Percentiles rank a stretch among this genome's conserved stretches.
These are phyloP conservation scores for Ceratobasidium theobromae DNA, from an alignment of 1,284 basidiomycete species.

Conservation along the genomic window DNA sequence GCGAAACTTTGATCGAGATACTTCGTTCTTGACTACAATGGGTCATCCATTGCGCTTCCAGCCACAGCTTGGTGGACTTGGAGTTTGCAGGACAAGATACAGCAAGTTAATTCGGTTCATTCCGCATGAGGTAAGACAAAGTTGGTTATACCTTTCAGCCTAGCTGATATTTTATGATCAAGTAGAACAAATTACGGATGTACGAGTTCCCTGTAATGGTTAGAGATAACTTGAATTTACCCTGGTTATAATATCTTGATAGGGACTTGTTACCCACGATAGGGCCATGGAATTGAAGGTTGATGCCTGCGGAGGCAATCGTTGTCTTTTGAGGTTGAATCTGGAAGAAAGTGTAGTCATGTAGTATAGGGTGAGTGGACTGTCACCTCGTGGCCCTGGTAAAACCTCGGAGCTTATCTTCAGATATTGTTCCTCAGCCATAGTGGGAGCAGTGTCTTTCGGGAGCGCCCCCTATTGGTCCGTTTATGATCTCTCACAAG, in stretches of 20 bases:
- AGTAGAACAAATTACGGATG: constrained; percentile 15
- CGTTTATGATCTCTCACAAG: not conserved
- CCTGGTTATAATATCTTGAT: too few species aligned
- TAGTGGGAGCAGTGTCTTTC: not conserved
- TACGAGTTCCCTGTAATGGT: constrained; percentile 15
- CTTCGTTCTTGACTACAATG: constrained; percentile 5
- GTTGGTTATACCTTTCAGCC: not conserved
- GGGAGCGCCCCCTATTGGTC: constrained; percentile 18
- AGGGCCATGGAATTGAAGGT: not conserved
- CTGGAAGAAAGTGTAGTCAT: not conserved
- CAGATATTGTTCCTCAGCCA: not conserved
- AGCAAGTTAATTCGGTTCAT: not conserved
- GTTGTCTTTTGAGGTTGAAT: not conserved
- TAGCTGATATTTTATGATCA: not conserved
- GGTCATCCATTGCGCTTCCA: not conserved
- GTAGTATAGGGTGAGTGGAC: not conserved
- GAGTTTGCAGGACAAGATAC: too few species aligned
- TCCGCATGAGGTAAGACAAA: not conserved
- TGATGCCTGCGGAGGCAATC: not conserved
- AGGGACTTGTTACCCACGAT: too few species aligned
- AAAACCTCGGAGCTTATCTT: constrained; percentile 8
- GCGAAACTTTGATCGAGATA: not conserved
- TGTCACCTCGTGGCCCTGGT: constrained; percentile 6
- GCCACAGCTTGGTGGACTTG: constrained; percentile 3
- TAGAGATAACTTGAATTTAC: too few species aligned